Evolutionary conservation across 441 rosid genomes (phyloP).

Genomic region (Corymbia citriodora): DNA sequence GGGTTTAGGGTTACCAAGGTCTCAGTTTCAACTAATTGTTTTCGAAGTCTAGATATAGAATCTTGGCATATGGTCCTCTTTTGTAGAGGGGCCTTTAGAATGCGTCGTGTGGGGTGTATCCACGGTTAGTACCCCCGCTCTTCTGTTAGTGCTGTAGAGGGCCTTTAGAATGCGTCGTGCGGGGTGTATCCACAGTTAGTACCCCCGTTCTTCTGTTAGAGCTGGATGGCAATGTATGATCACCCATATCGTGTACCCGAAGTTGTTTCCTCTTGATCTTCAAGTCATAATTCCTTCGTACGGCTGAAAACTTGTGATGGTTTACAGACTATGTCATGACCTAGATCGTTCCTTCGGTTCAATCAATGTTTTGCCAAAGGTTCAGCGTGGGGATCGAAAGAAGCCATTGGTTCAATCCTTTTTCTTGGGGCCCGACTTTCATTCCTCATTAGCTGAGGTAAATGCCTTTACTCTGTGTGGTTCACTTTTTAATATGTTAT

Average conservation of each 20-base stretch:
- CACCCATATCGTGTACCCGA: background rate
- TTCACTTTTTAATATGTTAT: background rate
- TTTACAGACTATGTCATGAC: background rate
- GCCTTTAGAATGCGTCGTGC: background rate
- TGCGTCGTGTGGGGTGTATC: background rate
- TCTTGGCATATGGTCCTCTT: background rate
- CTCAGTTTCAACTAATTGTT: background rate
- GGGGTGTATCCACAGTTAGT: background rate
- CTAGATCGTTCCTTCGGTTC: background rate
- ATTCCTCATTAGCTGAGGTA: background rate
- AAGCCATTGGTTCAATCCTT: background rate
- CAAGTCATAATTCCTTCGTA: background rate
- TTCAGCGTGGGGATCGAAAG: background rate
- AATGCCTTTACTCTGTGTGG: background rate
- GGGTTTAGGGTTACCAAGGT: background rate
- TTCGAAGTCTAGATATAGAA: background rate
- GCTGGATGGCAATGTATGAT: background rate
- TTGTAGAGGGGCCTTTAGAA: background rate
- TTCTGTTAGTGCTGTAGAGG: background rate
- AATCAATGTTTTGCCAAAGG: background rate
- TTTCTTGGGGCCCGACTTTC: background rate
- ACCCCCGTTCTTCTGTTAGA: background rate
- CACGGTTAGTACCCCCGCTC: background rate
- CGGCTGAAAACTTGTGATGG: background rate
- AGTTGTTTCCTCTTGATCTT: background rate